Evolutionary conservation across 129 eudicot species (phyloP).

Genomic region (Pseudognaphalium luteoalbum): DNA sequence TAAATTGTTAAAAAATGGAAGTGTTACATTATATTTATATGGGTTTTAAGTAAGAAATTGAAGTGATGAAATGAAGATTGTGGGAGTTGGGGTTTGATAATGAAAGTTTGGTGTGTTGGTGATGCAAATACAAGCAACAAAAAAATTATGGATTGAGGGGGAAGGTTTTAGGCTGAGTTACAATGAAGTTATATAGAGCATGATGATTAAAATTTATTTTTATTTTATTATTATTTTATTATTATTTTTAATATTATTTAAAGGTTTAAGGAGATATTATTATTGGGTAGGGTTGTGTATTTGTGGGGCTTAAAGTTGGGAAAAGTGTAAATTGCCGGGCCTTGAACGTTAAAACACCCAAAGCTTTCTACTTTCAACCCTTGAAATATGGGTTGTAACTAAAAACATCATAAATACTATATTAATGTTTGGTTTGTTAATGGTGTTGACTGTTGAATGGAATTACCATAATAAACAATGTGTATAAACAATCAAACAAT

Average conservation of each 20-base stretch:
- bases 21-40: constrained; percentile 24
- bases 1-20: constrained; percentile 4
- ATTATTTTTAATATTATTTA: not conserved
- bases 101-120: constrained; percentile 43
- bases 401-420: constrained; percentile 33
- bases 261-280: not conserved
- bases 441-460: not conserved
- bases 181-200: constrained; percentile 56
- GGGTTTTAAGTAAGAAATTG: constrained; percentile 12
- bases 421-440: constrained; percentile 1
- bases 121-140: constrained; percentile 38
- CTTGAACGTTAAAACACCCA: constrained; percentile 63
- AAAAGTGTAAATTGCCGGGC: constrained; percentile 61
- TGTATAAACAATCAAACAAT: too few species aligned
- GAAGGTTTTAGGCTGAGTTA: constrained; percentile 38
- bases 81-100: constrained; percentile 35
- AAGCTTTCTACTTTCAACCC: constrained; percentile 21
- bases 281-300: not conserved
- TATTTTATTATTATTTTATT: not conserved
- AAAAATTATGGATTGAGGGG: constrained; percentile 35
- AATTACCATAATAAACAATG: too few species aligned
- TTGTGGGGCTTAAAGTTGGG: constrained; percentile 26
- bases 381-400: constrained; percentile 34
- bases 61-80: constrained; percentile 29
- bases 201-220: not conserved